phyloP scores from a whole-genome alignment of 108 stramenopile genomes.

The Cyclotella kingstonii region DNA sequence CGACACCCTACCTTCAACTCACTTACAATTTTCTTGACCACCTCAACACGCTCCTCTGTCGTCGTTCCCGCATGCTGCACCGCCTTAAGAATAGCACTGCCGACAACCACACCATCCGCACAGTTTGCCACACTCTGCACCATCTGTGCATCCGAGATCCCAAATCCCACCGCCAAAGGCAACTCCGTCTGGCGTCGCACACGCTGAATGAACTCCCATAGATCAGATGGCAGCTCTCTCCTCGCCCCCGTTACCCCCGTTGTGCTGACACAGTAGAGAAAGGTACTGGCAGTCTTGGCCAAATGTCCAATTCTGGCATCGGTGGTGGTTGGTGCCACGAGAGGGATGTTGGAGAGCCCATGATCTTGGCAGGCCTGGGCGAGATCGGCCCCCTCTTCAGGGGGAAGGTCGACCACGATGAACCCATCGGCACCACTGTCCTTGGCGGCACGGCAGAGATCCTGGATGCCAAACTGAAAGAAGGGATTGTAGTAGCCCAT shows the following conservation, averaged over 20 bases:
- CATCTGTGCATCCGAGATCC: constrained; percentile 88
- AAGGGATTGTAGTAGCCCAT: constrained; percentile 99
- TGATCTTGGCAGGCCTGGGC: constrained; percentile 80
- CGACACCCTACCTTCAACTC: constrained; percentile 65
- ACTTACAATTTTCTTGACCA: constrained; percentile 69
- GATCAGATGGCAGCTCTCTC: constrained; percentile 74
- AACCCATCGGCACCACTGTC: constrained; percentile 91
- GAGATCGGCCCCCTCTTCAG: constrained; percentile 88
- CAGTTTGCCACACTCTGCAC: constrained; percentile 89
- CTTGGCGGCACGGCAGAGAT: constrained; percentile 80
- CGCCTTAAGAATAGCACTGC: constrained; percentile 93
- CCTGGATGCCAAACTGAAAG: constrained; percentile 90
- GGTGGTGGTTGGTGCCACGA: constrained; percentile 95
- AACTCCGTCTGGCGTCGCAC: constrained; percentile 87
- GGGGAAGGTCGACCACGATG: constrained; percentile 98
- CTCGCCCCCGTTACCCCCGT: constrained; percentile 97
- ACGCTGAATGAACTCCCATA: constrained; percentile 86
- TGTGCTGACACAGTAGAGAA: constrained; percentile 96
- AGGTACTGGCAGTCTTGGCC: constrained; percentile 83
- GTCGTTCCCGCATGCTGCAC: constrained; percentile 77
- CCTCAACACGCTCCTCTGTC: constrained; percentile 74
- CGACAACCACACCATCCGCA: constrained; percentile 97
- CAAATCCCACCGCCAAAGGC: constrained; percentile 96
- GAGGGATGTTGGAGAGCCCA: constrained; percentile 92
- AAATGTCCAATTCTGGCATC: constrained; percentile 90